phyloP scores from a whole-genome alignment of 164 flowering plant genomes.

The Chimonanthus praecox region DNA sequence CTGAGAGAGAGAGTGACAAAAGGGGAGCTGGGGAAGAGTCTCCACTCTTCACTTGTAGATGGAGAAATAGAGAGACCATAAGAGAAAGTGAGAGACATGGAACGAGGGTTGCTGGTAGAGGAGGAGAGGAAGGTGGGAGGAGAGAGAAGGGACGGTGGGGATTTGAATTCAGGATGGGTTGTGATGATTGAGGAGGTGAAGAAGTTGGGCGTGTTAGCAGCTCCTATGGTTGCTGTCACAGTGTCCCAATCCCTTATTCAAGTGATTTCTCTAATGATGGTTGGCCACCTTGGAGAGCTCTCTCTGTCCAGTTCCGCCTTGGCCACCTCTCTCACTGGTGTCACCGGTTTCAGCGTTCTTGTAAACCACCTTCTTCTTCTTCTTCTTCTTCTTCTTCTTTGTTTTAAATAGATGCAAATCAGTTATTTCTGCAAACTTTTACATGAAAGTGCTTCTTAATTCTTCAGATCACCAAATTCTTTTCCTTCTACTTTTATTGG shows the following conservation, averaged over 20 bases:
- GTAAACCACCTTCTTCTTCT: slow-evolving; percentile 20
- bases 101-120: slow-evolving; percentile 13
- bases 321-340: slow-evolving; percentile 39
- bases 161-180: slow-evolving; percentile 14
- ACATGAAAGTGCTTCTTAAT: no score
- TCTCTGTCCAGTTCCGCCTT: slow-evolving; percentile 47
- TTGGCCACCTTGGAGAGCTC: slow-evolving; percentile 54
- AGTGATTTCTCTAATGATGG: slow-evolving; percentile 45
- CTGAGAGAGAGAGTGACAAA: no score
- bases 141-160: neutral
- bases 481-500: no score
- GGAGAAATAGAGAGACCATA: no score
- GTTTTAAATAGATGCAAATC: no score
- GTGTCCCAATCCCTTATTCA: slow-evolving; percentile 31
- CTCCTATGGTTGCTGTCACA: slow-evolving; percentile 37
- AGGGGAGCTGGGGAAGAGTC: no score
- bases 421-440: no score
- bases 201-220: slow-evolving; percentile 31
- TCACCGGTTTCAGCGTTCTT: slow-evolving; percentile 46
- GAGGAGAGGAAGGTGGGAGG: neutral
- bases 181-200: slow-evolving; percentile 28
- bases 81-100: slow-evolving; percentile 6
- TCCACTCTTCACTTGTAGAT: no score
- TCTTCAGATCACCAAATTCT: no score
- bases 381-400: neutral